These are phyloP conservation scores for Globisporangium acanthophoron DNA, from an alignment of 352 stramenopile genomes.

Conservation along the genomic window DNA sequence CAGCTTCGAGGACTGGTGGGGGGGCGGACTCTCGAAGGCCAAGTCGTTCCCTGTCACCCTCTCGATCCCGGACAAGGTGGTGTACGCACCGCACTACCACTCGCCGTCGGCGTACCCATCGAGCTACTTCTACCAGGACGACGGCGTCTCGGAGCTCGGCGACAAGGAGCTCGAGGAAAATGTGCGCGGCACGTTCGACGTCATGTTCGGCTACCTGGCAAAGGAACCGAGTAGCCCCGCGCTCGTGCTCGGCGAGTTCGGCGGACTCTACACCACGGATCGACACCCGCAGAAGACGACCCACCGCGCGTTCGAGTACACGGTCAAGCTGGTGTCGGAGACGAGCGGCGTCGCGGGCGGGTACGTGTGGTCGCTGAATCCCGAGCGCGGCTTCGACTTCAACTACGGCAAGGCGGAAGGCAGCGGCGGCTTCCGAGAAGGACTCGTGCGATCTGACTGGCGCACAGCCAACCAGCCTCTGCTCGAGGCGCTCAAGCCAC, in stretches of 20 bases:
- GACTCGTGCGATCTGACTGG: constrained; percentile 50
- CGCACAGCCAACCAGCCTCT: constrained; percentile 44
- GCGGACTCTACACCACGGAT: constrained; percentile 53
- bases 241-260: constrained; percentile 64
- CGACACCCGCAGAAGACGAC: constrained; percentile 51
- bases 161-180: constrained; percentile 31
- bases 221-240: constrained; percentile 33
- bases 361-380: constrained; percentile 74
- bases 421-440: constrained; percentile 39
- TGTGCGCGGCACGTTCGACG: constrained; percentile 44
- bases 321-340: constrained; percentile 49
- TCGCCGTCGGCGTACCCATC: constrained; percentile 57
- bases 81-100: constrained; percentile 77
- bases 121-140: constrained; percentile 43
- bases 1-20: constrained; percentile 62
- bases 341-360: constrained; percentile 38
- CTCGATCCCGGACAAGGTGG: constrained; percentile 50
- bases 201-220: constrained; percentile 66
- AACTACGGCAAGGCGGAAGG: constrained; percentile 32
- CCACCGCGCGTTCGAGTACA: constrained; percentile 50
- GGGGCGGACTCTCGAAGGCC: constrained; percentile 38
- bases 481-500: constrained; percentile 29
- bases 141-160: constrained; percentile 33
- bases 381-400: constrained; percentile 63
- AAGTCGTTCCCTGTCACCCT: constrained; percentile 41